These are phyloP conservation scores for Mallotus repandus DNA, from an alignment of 441 rosid species.

Conservation along the genomic window DNA sequence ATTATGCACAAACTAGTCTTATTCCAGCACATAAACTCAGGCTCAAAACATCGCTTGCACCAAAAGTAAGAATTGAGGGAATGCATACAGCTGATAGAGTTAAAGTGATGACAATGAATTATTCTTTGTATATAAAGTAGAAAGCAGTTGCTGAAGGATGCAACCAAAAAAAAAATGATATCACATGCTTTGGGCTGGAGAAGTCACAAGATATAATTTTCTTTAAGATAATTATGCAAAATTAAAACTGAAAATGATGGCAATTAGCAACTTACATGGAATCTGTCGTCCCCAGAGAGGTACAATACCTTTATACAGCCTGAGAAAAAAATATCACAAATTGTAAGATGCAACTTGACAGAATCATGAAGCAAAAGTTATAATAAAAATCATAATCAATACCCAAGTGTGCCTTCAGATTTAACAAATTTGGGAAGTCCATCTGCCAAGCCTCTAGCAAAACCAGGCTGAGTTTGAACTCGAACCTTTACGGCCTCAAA, in stretches of 20 bases:
- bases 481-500: constrained; percentile 99
- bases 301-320: constrained; percentile 94
- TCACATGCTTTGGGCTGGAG: neutral
- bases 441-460: constrained; percentile 92
- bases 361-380: neutral
- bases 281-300: constrained; percentile 99
- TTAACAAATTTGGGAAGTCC: constrained; percentile 92
- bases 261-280: constrained; percentile 67
- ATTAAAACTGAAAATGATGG: neutral
- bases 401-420: constrained; percentile 94
- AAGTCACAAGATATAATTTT: neutral
- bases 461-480: constrained; percentile 99
- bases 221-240: neutral
- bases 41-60: neutral
- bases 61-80: no score
- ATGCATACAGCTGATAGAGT: no score
- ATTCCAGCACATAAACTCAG: neutral
- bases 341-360: neutral
- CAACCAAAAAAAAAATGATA: no score
- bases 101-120: no score
- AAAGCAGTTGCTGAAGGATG: no score
- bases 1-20: neutral
- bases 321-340: constrained; percentile 29
- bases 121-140: no score
- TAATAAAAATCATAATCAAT: constrained; percentile 23